These are phyloP conservation scores for Kodamaea ohmeri DNA, from an alignment of 1,139 yeast species.

Conservation along the genomic window DNA sequence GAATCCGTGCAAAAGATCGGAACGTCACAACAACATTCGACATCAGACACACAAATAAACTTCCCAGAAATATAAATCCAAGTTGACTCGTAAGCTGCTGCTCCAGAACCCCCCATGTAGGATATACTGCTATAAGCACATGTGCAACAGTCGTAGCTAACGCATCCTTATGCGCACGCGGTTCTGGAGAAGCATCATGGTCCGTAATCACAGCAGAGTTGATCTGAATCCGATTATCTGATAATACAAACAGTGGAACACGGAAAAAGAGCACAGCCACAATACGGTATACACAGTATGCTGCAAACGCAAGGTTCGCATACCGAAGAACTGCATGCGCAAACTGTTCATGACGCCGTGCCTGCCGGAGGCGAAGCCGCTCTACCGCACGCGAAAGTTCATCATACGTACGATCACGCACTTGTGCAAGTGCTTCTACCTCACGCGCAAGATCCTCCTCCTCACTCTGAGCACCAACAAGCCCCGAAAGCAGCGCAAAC, in stretches of 20 bases:
- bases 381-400: slow-evolving; percentile 26
- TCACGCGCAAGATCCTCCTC: slow-evolving; percentile 36
- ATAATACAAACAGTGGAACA: slow-evolving; percentile 28
- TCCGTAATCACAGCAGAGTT: slow-evolving; percentile 5
- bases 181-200: not conserved
- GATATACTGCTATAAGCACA: slow-evolving; percentile 30
- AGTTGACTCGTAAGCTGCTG: slow-evolving; percentile 62
- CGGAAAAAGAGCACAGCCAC: slow-evolving; percentile 44
- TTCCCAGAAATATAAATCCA: slow-evolving; percentile 62
- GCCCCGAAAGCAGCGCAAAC: slow-evolving; percentile 34
- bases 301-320: slow-evolving; percentile 40
- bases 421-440: slow-evolving; percentile 30
- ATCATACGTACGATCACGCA: slow-evolving; percentile 29
- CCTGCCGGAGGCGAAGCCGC: slow-evolving; percentile 12
- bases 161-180: slow-evolving; percentile 43
- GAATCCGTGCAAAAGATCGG: slow-evolving; percentile 33
- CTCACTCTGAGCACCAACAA: slow-evolving; percentile 21
- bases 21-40: slow-evolving; percentile 60
- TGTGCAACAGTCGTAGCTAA: slow-evolving; percentile 65
- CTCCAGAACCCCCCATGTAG: slow-evolving; percentile 28
- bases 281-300: slow-evolving; percentile 65
- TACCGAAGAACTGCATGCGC: slow-evolving; percentile 9
- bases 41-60: slow-evolving; percentile 64
- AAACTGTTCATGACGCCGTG: slow-evolving; percentile 1
- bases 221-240: slow-evolving; percentile 5